Evolutionary conservation across 2,329 filamentous ascomycete species (phyloP).

Genomic region (Fusarium sp.): DNA sequence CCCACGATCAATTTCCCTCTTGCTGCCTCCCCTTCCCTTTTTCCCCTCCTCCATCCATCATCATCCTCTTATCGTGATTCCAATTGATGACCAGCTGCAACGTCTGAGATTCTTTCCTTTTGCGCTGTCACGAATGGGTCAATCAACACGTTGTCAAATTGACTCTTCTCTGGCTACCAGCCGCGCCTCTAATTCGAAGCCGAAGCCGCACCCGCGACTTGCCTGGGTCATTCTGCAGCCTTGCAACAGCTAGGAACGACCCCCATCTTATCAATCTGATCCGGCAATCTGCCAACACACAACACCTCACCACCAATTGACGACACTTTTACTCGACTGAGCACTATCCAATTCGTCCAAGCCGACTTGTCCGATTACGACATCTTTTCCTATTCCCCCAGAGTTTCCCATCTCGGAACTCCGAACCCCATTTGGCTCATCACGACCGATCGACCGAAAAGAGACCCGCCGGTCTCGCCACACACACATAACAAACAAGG

Average conservation of each 20-base stretch:
- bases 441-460: conserved; percentile 36
- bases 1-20: conserved; percentile 41
- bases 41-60: conserved; percentile 8
- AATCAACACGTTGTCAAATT: conserved; percentile 15
- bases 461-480: conserved; percentile 34
- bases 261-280: conserved; percentile 37
- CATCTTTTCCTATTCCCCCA: conserved; percentile 7
- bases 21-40: conserved; percentile 18
- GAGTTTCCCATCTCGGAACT: conserved; percentile 43
- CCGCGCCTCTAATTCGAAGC: conserved; percentile 27
- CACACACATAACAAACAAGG: conserved; percentile 18
- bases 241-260: conserved; percentile 18
- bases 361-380: not conserved
- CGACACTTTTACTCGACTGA: conserved; percentile 2
- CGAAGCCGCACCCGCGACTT: conserved; percentile 26
- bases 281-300: conserved; percentile 7
- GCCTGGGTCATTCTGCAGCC: conserved; percentile 17
- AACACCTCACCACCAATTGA: conserved; percentile 4
- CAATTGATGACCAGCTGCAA: conserved; percentile 9
- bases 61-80: not conserved
- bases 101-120: conserved; percentile 8
- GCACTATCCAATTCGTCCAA: not conserved
- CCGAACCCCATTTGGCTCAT: conserved; percentile 34
- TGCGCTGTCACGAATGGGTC: conserved; percentile 22
- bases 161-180: conserved; percentile 21